phyloP scores from a whole-genome alignment of 164 flowering plant species.

The Macadamia integrifolia region DNA sequence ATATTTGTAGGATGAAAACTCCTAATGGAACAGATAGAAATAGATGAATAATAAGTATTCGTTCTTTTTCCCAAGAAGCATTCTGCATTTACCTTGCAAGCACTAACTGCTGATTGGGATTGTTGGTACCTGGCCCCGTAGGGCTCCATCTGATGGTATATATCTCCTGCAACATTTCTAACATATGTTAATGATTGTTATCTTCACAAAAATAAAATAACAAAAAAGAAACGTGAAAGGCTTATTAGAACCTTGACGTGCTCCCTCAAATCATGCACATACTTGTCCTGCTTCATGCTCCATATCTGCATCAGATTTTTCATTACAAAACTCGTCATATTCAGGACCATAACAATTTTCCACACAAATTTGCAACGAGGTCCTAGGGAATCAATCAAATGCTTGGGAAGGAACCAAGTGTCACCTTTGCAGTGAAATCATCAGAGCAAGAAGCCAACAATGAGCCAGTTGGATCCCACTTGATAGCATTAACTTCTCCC shows the following conservation, averaged over 20 bases:
- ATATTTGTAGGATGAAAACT: too few species aligned
- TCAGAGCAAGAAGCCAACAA: constrained; percentile 95
- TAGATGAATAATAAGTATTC: not conserved
- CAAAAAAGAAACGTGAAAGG: not conserved
- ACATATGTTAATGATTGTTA: not conserved
- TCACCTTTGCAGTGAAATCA: constrained; percentile 92
- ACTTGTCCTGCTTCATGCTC: constrained; percentile 82
- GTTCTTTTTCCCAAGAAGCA: not conserved
- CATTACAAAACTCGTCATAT: not conserved
- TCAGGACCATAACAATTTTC: not conserved
- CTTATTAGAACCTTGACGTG: constrained; percentile 60
- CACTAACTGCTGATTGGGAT: constrained; percentile 75
- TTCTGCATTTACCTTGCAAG: constrained; percentile 64
- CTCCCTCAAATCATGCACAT: constrained; percentile 73
- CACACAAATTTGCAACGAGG: not conserved
- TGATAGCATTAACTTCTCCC: constrained; percentile 98
- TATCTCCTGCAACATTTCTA: constrained; percentile 63
- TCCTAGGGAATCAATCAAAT: not conserved
- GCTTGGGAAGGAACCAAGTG: not conserved
- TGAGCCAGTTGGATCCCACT: constrained; percentile 95
- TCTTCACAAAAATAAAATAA: not conserved
- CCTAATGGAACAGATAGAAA: not conserved
- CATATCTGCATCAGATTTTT: constrained; percentile 66
- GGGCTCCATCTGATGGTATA: constrained; percentile 98
- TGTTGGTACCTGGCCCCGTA: constrained; percentile 84